Evolutionary conservation across 176 grass and related monocot species (phyloP).

Genomic region (Alloteropsis semialata): DNA sequence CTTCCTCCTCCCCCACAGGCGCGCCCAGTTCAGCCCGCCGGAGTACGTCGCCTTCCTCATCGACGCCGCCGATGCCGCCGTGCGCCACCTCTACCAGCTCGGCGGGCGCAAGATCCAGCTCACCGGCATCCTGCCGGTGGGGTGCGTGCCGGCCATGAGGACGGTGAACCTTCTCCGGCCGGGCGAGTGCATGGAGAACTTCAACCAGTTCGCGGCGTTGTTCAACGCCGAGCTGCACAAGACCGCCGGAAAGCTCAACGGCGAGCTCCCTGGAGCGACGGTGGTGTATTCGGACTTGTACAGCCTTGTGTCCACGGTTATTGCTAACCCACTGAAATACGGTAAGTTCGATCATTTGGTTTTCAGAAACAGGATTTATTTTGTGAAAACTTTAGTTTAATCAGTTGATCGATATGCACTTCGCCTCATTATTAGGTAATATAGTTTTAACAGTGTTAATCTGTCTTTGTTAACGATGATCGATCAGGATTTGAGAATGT

Average conservation of each 20-base stretch:
- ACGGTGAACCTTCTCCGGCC: background rate
- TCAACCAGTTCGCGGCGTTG: constrained; percentile 26
- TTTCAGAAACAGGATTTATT: no score
- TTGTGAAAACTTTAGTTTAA: no score
- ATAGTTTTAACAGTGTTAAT: background rate
- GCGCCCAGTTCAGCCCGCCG: constrained; percentile 24
- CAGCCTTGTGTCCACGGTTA: background rate
- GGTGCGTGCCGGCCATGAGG: constrained; percentile 40
- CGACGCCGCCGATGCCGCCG: background rate
- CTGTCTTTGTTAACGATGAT: background rate
- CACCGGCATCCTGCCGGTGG: constrained; percentile 38
- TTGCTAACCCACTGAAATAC: constrained; percentile 27
- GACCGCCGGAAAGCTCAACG: constrained; percentile 12
- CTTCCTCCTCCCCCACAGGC: constrained; percentile 10
- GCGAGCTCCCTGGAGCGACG: constrained; percentile 16
- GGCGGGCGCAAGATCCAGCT: constrained; percentile 48
- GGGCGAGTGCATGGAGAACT: constrained; percentile 43
- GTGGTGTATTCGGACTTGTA: constrained; percentile 36
- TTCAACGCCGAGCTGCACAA: constrained; percentile 37
- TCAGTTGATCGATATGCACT: no score
- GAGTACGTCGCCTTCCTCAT: constrained; percentile 48
- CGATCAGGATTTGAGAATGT: constrained; percentile 54
- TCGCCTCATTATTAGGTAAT: no score
- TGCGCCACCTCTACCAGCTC: constrained; percentile 16
- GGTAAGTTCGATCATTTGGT: constrained; percentile 25